phyloP scores from a whole-genome alignment of 345 rosid species.

The Chamaenerion angustifolium region DNA sequence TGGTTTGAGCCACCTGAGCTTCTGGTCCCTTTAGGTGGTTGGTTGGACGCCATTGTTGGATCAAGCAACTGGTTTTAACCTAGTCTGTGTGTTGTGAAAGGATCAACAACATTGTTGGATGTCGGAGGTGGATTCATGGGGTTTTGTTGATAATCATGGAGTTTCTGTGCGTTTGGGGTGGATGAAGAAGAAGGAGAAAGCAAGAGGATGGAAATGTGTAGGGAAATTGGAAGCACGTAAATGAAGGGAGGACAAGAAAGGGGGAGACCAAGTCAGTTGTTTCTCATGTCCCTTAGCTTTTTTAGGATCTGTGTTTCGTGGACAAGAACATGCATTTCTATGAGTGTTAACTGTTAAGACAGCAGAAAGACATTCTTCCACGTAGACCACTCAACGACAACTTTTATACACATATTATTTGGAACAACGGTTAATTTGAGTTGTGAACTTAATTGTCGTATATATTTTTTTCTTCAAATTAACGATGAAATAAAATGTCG shows the following conservation, averaged over 20 bases:
- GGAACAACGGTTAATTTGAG: too few species aligned
- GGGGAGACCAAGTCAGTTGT: background rate
- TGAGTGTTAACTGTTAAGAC: too few species aligned
- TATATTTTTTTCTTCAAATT: too few species aligned
- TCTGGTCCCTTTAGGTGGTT: conserved; percentile 49
- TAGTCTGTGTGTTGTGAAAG: background rate
- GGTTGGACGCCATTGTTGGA: conserved; percentile 35
- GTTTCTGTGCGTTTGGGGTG: background rate
- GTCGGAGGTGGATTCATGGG: background rate
- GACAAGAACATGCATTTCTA: too few species aligned
- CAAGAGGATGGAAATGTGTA: conserved; percentile 1
- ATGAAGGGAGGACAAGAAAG: background rate
- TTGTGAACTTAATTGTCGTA: too few species aligned
- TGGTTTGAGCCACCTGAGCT: conserved; percentile 29
- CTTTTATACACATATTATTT: too few species aligned
- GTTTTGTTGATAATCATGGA: background rate
- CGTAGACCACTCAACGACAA: too few species aligned
- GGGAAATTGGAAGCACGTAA: conserved; percentile 8
- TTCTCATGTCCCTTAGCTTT: background rate
- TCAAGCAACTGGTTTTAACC: too few species aligned
- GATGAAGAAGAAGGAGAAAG: background rate
- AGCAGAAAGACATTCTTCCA: too few species aligned
- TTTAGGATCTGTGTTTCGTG: conserved; percentile 1
- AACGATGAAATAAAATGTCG: too few species aligned
- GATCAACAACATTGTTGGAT: background rate